Evolutionary conservation across 352 stramenopile genomes (phyloP), one percentile per base, ranked within the genome.

Genomic region (Globisporangium mamillatum): DNA sequence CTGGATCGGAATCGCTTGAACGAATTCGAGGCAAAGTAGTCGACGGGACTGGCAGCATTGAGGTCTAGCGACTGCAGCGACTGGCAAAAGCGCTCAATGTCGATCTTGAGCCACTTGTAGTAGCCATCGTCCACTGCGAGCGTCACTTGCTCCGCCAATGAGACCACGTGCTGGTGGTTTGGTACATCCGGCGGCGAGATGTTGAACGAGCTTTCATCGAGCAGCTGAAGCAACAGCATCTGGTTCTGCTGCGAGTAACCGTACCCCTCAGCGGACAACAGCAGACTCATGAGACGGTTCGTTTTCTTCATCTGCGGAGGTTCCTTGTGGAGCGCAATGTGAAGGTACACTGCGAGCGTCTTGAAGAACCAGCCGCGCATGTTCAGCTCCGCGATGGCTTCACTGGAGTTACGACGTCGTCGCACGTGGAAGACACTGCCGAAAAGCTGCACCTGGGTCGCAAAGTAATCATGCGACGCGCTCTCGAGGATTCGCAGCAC

Each of bases 331-430:
- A 94, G 62, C 0, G 75, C 72, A 25, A 89, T 66, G 69, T 95
- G 86, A n/a, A 95, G 71, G 44, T 92, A 91, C 60, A 95, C 81
- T 4, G 88, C 80, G 1, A 94, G 71, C 3, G 77, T 82, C 68
- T 95, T 92, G 65, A 93, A 90, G 53, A 94, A 91, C 88, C 88
- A 95, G 9, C 84, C 86, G 20, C 85, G 85, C 82, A 92, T 91
- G 60, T 91, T 88, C 10, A 95, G 64, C 41, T 89, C 78, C 14
- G 80, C 76, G 67, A 88, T 80, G 9, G 67, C 73, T 53, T 77
- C 70, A 57, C 71, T 70, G 16, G 77, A 64, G 41, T 69, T 74
- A 22, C 72, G 82, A 58, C 81, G 75, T 32, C 69, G 77, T n/a
- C 66, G 58, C 10, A 89, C 72, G 56, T 78, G 72, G 57, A 79